Evolutionary conservation across 441 rosid species (phyloP).

Genomic region (Isatis lusitanica): DNA sequence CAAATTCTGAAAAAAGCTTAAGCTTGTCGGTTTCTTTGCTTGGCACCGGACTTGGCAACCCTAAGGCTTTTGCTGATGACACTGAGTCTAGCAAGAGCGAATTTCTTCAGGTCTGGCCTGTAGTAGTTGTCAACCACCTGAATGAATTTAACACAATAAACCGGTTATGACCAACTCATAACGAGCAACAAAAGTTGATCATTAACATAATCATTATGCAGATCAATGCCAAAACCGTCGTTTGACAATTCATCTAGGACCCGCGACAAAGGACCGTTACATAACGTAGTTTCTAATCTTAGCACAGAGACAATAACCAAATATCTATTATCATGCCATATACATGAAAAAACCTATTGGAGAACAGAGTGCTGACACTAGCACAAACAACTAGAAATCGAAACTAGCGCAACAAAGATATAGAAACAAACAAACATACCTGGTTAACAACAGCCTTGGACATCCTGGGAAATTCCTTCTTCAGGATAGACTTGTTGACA

Average conservation of each 20-base stretch:
- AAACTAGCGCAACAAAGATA: too few relatives aligned
- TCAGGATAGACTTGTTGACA: slow-evolving; percentile 58
- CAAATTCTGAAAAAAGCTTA: background rate
- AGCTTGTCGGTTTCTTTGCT: slow-evolving; percentile 63
- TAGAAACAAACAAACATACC: slow-evolving; percentile 32
- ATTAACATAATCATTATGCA: background rate
- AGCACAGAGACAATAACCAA: background rate
- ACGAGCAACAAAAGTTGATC: background rate
- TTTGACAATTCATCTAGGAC: background rate
- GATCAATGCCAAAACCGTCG: background rate
- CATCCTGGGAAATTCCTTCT: slow-evolving; percentile 64
- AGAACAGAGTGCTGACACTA: too few relatives aligned
- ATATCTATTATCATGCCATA: background rate
- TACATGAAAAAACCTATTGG: too few relatives aligned
- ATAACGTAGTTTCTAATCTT: background rate
- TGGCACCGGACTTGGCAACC: slow-evolving; percentile 61
- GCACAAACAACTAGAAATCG: background rate
- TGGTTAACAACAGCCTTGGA: slow-evolving; percentile 63
- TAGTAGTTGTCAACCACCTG: slow-evolving; percentile 64
- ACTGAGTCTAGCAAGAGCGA: slow-evolving; percentile 66
- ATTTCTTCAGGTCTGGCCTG: slow-evolving; percentile 64
- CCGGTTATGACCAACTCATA: background rate
- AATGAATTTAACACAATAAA: background rate
- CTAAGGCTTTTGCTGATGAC: slow-evolving; percentile 56
- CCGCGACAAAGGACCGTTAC: background rate